These are phyloP conservation scores for Aspergillus ellipticus DNA, from an alignment of 495 filamentous ascomycete genomes.

Conservation along the genomic window DNA sequence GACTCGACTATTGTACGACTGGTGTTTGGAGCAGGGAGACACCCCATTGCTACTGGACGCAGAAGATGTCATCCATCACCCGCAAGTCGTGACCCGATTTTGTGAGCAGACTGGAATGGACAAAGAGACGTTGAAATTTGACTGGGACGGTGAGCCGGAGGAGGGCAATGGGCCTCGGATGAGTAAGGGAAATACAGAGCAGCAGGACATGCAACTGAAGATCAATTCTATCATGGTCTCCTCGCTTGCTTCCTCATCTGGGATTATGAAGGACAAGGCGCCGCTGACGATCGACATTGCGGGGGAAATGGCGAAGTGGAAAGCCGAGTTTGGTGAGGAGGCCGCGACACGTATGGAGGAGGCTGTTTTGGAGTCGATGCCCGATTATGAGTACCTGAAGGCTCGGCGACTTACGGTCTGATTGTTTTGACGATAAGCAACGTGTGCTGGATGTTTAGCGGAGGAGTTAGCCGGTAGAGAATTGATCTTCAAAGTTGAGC, in stretches of 20 bases:
- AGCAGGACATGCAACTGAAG: not conserved
- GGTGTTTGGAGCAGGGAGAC: constrained; percentile 22
- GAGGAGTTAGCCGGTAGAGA: too few relatives aligned
- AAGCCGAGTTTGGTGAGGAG: constrained; percentile 42
- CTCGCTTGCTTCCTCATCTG: constrained; percentile 30
- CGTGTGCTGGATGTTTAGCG: too few relatives aligned
- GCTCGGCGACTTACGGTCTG: constrained; percentile 19
- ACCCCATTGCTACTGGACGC: constrained; percentile 40
- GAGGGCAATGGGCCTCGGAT: constrained; percentile 1
- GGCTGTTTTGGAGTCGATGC: constrained; percentile 38
- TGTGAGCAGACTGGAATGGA: constrained; percentile 36
- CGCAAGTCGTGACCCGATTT: constrained; percentile 27
- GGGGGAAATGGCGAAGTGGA: constrained; percentile 43
- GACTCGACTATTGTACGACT: constrained; percentile 34
- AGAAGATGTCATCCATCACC: constrained; percentile 40
- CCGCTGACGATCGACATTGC: constrained; percentile 31
- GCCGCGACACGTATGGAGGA: constrained; percentile 28
- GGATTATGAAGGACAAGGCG: constrained; percentile 35
- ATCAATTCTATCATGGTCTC: constrained; percentile 24
- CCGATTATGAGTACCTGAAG: constrained; percentile 46
- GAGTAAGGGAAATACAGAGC: constrained; percentile 9
- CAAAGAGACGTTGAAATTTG: constrained; percentile 26
- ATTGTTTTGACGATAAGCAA: not conserved
- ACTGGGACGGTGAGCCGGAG: constrained; percentile 27
- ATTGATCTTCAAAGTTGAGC: too few relatives aligned